phyloP scores from a whole-genome alignment of 371 early-diverging fungal species.

The Catenaria anguillulae region DNA sequence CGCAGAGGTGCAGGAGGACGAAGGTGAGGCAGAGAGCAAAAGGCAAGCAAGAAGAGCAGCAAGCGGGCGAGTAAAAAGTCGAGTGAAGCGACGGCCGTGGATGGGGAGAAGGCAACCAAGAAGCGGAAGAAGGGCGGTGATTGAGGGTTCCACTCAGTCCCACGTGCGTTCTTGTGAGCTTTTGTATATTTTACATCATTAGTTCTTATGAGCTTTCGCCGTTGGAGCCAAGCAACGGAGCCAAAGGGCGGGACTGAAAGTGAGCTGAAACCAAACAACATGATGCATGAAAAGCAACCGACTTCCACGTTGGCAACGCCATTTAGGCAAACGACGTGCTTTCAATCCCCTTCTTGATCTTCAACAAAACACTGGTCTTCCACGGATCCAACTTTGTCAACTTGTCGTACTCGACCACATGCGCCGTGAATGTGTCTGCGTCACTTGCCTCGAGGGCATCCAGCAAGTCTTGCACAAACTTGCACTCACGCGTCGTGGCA shows the following conservation, averaged over 20 bases:
- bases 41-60: neutral
- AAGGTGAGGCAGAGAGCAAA: neutral
- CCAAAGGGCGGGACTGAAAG: too few species aligned
- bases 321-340: constrained; percentile 20
- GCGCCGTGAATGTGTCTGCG: constrained; percentile 60
- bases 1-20: too few species aligned
- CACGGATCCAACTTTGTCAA: constrained; percentile 81
- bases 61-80: neutral
- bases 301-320: too few species aligned
- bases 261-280: too few species aligned
- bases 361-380: constrained; percentile 79
- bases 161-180: too few species aligned
- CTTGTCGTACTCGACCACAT: constrained; percentile 66
- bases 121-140: neutral
- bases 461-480: constrained; percentile 56
- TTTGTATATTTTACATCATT: too few species aligned
- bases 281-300: too few species aligned
- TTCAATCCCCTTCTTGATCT: constrained; percentile 71
- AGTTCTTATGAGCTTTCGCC: too few species aligned
- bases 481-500: constrained; percentile 65
- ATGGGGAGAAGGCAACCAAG: neutral
- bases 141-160: too few species aligned
- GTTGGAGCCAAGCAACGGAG: too few species aligned
- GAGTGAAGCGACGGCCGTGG: neutral
- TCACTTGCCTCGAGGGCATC: constrained; percentile 62